phyloP scores from a whole-genome alignment of 257 asterid genomes.

The Nicotiana knightiana region DNA sequence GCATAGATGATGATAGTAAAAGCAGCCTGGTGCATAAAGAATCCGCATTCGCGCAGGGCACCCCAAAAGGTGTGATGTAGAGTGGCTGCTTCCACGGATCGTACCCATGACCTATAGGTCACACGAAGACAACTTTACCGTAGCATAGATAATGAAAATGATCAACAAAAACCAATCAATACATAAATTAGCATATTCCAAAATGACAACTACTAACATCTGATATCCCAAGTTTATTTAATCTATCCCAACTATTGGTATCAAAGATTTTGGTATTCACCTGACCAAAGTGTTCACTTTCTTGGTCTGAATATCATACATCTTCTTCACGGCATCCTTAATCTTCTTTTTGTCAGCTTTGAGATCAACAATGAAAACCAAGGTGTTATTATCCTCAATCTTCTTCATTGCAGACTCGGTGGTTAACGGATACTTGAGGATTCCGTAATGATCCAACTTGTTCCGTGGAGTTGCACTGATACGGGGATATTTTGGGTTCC shows the following conservation, averaged over 20 bases:
- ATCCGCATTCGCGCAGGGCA: too few species aligned
- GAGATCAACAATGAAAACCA: constrained; percentile 26
- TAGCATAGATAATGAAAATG: neutral
- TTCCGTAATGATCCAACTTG: constrained; percentile 25
- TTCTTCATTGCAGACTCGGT: constrained; percentile 28
- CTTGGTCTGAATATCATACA: constrained; percentile 29
- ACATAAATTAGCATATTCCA: neutral
- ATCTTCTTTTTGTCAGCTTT: constrained; percentile 27
- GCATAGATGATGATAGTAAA: too few species aligned
- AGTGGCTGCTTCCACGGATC: too few species aligned
- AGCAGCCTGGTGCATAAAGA: too few species aligned
- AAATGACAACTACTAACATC: neutral
- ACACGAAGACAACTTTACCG: too few species aligned
- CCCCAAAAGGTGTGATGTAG: too few species aligned
- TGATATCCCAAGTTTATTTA: neutral
- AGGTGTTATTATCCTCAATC: constrained; percentile 29
- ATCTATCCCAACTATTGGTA: neutral
- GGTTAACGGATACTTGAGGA: constrained; percentile 23
- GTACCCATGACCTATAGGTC: too few species aligned
- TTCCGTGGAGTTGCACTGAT: constrained; percentile 25
- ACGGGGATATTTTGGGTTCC: constrained; percentile 25
- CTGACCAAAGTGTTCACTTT: constrained; percentile 29
- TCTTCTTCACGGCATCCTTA: constrained; percentile 21
- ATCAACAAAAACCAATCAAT: neutral
- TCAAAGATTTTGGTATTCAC: neutral